Conservation (phyloP, 108 stramenopile species). For the Nitzschia sp. region DNA sequence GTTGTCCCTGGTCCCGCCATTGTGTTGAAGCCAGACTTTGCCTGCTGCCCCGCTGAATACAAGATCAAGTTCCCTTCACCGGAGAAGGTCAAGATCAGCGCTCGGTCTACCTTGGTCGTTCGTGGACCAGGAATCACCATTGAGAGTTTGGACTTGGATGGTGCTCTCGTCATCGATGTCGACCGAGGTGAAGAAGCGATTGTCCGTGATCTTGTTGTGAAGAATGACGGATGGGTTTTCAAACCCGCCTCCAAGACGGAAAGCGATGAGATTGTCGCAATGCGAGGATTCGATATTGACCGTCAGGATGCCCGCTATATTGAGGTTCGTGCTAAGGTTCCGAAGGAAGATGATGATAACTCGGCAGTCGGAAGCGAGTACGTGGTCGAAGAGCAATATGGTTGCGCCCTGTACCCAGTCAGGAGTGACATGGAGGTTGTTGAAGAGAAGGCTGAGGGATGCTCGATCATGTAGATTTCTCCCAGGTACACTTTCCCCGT, state of each 20-base stretch:
- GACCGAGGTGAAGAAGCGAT: conserved; percentile 60
- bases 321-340: conserved; percentile 4
- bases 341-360: conserved; percentile 11
- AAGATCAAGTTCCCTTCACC: conserved; percentile 69
- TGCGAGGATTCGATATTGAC: conserved; percentile 72
- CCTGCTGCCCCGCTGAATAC: conserved; percentile 66
- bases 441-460: conserved; percentile 3
- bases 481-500: too few relatives aligned
- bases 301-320: conserved; percentile 37
- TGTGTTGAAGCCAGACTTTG: conserved; percentile 79
- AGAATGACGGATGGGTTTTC: conserved; percentile 79
- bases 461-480: conserved; percentile 9
- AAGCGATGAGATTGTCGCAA: conserved; percentile 61
- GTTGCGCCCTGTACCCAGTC: conserved; percentile 15
- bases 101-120: conserved; percentile 79
- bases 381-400: conserved; percentile 18
- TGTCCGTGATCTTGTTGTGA: conserved; percentile 58
- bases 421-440: neutral
- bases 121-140: conserved; percentile 71
- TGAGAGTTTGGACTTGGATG: conserved; percentile 85
- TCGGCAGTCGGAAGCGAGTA: neutral
- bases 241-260: conserved; percentile 30
- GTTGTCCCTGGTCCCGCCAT: conserved; percentile 76
- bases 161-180: conserved; percentile 73
- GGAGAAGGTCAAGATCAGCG: conserved; percentile 73